phyloP scores from a whole-genome alignment of 192 early-diverging fungal species.

The Coemansia sp. region DNA sequence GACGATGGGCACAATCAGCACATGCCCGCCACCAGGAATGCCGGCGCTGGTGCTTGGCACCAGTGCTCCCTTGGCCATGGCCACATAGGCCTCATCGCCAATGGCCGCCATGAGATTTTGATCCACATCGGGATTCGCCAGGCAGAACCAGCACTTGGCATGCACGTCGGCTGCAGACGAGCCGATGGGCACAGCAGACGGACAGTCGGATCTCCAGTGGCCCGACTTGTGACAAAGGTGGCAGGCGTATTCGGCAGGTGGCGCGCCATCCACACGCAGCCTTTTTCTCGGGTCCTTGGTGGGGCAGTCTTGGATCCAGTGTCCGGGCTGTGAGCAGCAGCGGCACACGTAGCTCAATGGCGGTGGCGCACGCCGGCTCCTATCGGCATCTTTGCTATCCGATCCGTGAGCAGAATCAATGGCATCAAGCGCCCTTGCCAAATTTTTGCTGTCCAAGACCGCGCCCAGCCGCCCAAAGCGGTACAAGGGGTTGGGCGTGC shows the following conservation, averaged over 20 bases:
- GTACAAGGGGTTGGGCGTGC: conserved; percentile 60
- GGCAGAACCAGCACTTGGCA: conserved; percentile 92
- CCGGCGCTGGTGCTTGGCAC: conserved; percentile 29
- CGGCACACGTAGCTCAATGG: conserved; percentile 66
- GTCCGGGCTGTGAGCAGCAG: conserved; percentile 66
- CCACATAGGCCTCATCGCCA: conserved; percentile 78
- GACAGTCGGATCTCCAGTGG: conserved; percentile 59
- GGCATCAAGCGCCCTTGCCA: conserved; percentile 25
- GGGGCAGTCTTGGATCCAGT: conserved; percentile 69
- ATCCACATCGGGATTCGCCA: conserved; percentile 86
- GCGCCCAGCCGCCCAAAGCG: conserved; percentile 19
- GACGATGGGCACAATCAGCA: conserved; percentile 72
- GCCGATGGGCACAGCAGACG: conserved; percentile 16
- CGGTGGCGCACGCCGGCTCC: conserved; percentile 21
- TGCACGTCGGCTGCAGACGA: conserved; percentile 4
- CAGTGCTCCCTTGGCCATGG: conserved; percentile 89
- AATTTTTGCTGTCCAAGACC: conserved; percentile 19
- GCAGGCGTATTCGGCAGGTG: conserved; percentile 57
- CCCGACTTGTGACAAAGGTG: conserved; percentile 57
- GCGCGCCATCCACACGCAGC: conserved; percentile 20
- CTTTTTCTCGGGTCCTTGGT: conserved; percentile 45
- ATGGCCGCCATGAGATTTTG: conserved; percentile 91
- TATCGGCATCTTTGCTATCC: conserved; percentile 29
- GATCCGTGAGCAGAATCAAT: conserved; percentile 58
- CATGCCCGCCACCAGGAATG: conserved; percentile 82